Evolutionary conservation across 495 filamentous ascomycete genomes (phyloP), one percentile per base, ranked within the genome.

Genomic region (Ramalina intermedia): DNA sequence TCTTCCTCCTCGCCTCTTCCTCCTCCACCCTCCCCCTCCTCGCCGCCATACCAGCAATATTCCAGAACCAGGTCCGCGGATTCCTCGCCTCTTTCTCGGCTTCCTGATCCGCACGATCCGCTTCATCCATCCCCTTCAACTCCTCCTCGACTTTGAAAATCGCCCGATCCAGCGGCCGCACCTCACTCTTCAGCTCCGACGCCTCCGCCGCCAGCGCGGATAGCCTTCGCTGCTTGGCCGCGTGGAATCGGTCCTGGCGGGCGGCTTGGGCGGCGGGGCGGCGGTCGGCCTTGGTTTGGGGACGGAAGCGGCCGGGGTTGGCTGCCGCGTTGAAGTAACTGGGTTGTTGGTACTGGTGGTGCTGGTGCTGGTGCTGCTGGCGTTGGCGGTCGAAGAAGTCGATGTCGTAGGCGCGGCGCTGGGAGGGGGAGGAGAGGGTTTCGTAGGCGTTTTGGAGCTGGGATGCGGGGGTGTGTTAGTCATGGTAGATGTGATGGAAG

Each of bases 391-490:
- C 3, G 29, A 33, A 33, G 29, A 33, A 48, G 38, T 24, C 14
- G 9, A 48, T 12, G 21, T 48, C 24, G 37, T 48, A 48, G 3
- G n/a, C 21, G 14, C 24, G 37, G 18, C 46, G 37, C 21, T 41
- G 24, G 1, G n/a, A 1, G 11, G 46, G 46, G 37, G 63, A 59
- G 23, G 60, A 58, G 37, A 65, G 51, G 39, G 57, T 63, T 23
- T 63, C 63, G 46, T 65, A 65, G 13, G 63, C 61, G 47, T 39
- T 49, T 48, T 43, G 57, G 37, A 65, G 59, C 61, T 65, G 51
- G 4, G 13, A 20, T 20, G 18, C 3, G 29, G 29, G 29, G 0
- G 29, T 1, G 6, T 17, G 29, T 17, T 17, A 29, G 16, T 27
- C 1, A 7, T 3, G 29, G 12, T 33, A 7, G 29, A 33, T 13